Conservation (phyloP, 306 rosid species). For the Acacia crassicarpa region DNA sequence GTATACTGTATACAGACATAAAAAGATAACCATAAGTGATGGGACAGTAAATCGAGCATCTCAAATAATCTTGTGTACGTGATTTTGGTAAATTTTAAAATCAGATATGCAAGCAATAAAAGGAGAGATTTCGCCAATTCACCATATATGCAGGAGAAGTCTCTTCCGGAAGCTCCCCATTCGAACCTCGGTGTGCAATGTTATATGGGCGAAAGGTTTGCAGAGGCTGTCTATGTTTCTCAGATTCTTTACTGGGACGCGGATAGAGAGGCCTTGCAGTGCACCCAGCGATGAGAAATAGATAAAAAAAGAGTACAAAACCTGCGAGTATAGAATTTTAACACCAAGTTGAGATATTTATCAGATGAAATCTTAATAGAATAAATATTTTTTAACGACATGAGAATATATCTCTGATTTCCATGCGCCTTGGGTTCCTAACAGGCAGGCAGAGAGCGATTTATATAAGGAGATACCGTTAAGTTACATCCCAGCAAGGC, state of each 20-base stretch:
- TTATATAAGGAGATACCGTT: background rate
- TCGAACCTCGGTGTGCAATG: constrained; percentile 70
- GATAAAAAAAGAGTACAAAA: constrained; percentile 32
- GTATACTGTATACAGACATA: constrained; percentile 15
- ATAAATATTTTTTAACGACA: background rate
- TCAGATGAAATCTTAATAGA: background rate
- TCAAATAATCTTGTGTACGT: background rate
- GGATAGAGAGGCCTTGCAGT: constrained; percentile 58
- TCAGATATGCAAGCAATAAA: background rate
- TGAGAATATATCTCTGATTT: background rate
- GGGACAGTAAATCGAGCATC: background rate
- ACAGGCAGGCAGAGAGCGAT: background rate
- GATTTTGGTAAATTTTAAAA: constrained; percentile 13
- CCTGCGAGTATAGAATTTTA: constrained; percentile 37
- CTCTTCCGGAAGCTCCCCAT: constrained; percentile 77
- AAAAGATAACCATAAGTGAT: background rate
- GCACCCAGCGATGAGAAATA: constrained; percentile 45
- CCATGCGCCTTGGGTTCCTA: background rate
- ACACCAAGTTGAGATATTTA: background rate
- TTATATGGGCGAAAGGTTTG: constrained; percentile 67
- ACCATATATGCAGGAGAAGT: constrained; percentile 68
- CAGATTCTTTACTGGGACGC: constrained; percentile 44
- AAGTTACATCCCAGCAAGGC: background rate
- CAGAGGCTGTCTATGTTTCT: constrained; percentile 39
- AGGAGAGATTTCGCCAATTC: background rate